phyloP scores from a whole-genome alignment of 306 rosid species.

The Neltuma alba region DNA sequence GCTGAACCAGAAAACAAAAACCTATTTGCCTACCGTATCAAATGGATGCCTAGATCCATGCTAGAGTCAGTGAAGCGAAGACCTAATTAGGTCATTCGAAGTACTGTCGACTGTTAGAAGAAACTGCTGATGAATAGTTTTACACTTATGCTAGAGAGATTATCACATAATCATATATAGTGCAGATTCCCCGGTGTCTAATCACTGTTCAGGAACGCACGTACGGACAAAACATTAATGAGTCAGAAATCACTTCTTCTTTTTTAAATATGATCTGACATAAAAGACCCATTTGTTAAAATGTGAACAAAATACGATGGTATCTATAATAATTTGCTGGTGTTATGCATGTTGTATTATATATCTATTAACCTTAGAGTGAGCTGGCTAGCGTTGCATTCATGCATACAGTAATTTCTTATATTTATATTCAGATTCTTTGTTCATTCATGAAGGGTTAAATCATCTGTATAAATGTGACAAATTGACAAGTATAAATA shows the following conservation, averaged over 20 bases:
- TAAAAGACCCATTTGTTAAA: background rate
- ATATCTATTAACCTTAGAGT: background rate
- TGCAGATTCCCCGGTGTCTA: constrained; percentile 19
- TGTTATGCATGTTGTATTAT: constrained; percentile 24
- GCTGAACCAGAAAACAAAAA: background rate
- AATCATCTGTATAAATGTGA: constrained; percentile 5
- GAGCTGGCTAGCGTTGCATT: background rate
- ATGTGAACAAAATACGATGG: background rate
- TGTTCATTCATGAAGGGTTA: constrained; percentile 11
- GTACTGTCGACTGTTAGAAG: constrained; percentile 27
- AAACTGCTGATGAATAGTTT: constrained; percentile 30
- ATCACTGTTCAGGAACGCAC: constrained; percentile 31
- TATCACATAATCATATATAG: constrained; percentile 7
- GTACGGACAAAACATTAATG: constrained; percentile 38
- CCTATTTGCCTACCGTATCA: constrained; percentile 8
- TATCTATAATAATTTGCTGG: background rate
- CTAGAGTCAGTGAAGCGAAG: constrained; percentile 24
- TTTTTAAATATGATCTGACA: background rate
- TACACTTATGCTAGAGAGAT: background rate
- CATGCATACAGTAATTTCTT: background rate
- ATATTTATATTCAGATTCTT: background rate
- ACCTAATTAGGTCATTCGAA: constrained; percentile 12
- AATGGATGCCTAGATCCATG: background rate
- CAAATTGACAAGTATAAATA: background rate
- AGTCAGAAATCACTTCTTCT: constrained; percentile 23